These are phyloP conservation scores for Domatiomyces globalis DNA, from an alignment of 2,329 filamentous ascomycete genomes.

Conservation along the genomic window DNA sequence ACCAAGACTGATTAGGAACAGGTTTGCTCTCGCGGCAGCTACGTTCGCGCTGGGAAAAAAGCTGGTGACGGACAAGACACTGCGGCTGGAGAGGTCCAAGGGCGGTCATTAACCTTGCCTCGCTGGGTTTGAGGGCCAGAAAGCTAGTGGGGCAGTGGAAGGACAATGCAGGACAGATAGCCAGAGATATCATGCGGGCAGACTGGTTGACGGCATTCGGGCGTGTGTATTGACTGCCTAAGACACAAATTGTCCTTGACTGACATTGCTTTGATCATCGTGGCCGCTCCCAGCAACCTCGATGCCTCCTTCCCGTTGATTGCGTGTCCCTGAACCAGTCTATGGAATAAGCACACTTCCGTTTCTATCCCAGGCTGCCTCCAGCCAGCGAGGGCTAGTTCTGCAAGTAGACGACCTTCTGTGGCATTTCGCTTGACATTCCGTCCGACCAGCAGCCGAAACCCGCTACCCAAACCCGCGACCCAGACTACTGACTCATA, in stretches of 20 bases:
- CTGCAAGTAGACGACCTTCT: neutral
- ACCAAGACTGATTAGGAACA: slow-evolving; percentile 18
- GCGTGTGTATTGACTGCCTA: neutral
- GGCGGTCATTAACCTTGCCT: neutral
- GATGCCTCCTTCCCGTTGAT: neutral
- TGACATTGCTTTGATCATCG: neutral
- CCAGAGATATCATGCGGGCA: neutral
- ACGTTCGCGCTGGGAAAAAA: slow-evolving; percentile 71
- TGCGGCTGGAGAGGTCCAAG: slow-evolving; percentile 56
- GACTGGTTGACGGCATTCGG: neutral
- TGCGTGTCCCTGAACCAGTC: neutral
- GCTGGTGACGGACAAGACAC: slow-evolving; percentile 77
- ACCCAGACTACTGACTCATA: neutral
- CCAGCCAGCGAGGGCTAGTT: neutral
- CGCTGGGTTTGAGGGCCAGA: neutral
- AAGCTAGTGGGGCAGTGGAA: neutral
- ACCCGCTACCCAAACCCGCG: no score
- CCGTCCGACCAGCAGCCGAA: neutral
- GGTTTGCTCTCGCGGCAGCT: slow-evolving; percentile 59
- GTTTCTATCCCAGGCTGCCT: neutral
- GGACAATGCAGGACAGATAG: neutral
- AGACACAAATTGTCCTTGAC: neutral
- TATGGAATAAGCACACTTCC: neutral
- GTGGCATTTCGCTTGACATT: neutral
- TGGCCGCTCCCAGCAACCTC: neutral